phyloP scores from a whole-genome alignment of 805 yeast genomes.

The Cyberlindnera subsufficiens region DNA sequence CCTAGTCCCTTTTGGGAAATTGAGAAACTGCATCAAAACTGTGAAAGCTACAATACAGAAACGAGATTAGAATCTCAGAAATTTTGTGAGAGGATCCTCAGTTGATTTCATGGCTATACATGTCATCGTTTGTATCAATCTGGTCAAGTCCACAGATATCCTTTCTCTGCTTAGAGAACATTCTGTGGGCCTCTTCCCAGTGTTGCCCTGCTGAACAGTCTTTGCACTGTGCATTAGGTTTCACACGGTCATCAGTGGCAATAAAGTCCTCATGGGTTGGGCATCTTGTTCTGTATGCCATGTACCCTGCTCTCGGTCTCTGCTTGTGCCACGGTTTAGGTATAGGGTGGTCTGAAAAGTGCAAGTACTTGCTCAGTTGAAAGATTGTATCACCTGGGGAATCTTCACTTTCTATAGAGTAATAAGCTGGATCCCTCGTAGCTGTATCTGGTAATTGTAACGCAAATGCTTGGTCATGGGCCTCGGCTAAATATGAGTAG shows the following conservation, averaged over 20 bases:
- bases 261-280: conserved; percentile 10
- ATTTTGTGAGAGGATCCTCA: neutral
- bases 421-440: conserved; percentile 13
- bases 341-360: conserved; percentile 61
- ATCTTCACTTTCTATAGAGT: conserved; percentile 10
- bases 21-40: too few relatives aligned
- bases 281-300: conserved; percentile 15
- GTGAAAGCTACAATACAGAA: too few relatives aligned
- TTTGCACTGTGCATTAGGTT: conserved; percentile 6
- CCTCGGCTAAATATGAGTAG: conserved; percentile 35
- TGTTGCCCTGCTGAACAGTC: conserved; percentile 20
- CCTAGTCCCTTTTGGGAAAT: too few relatives aligned
- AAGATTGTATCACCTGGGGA: conserved; percentile 16
- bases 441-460: conserved; percentile 13
- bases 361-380: conserved; percentile 39
- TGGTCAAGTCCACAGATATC: conserved; percentile 21
- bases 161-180: conserved; percentile 14
- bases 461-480: conserved; percentile 34
- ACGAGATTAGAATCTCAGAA: too few relatives aligned
- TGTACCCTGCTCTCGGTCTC: conserved; percentile 7
- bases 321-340: conserved; percentile 56
- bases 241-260: conserved; percentile 3
- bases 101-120: conserved; percentile 17
- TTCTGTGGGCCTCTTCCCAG: conserved; percentile 17
- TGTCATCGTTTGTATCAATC: conserved; percentile 14